Percentiles rank a stretch among this genome's conserved stretches.
phyloP scores from a whole-genome alignment of 2,329 filamentous ascomycete species.

The Rosellinia necatrix region DNA sequence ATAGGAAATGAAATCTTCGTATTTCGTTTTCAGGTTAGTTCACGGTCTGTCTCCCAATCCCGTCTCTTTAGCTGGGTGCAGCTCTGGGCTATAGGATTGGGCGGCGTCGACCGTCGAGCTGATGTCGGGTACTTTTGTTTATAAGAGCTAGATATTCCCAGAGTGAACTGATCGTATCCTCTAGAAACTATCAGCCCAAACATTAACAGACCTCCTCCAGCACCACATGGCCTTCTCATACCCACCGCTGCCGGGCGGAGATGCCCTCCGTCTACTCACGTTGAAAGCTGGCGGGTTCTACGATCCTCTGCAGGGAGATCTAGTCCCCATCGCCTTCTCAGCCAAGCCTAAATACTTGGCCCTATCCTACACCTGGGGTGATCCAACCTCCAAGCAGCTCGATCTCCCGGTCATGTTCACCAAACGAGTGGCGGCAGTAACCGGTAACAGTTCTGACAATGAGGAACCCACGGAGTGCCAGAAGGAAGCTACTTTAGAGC shows the following conservation, averaged over 20 bases:
- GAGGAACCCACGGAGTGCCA: background rate
- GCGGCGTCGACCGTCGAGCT: no score
- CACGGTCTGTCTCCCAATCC: no score
- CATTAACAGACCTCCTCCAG: background rate
- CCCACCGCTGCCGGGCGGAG: background rate
- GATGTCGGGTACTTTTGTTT: no score
- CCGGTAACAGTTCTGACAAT: background rate
- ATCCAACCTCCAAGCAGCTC: background rate
- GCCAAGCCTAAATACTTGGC: slow-evolving; percentile 4
- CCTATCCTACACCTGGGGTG: slow-evolving; percentile 11
- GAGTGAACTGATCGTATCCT: background rate
- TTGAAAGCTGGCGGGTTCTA: slow-evolving; percentile 9
- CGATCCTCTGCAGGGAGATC: slow-evolving; percentile 5
- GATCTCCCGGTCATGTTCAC: background rate
- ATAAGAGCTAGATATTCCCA: no score
- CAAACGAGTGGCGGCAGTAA: no score
- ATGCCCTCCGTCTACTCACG: slow-evolving; percentile 6
- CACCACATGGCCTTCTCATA: slow-evolving; percentile 5
- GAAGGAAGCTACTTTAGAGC: background rate
- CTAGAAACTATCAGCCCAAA: background rate
- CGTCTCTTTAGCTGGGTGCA: no score
- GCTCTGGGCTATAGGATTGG: no score
- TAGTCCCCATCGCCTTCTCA: slow-evolving; percentile 1
- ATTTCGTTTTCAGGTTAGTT: no score
- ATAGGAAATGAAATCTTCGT: no score